Base-by-base conservation (phyloP, 768 basidiomycete species). In the Suillus subluteus region DNA sequence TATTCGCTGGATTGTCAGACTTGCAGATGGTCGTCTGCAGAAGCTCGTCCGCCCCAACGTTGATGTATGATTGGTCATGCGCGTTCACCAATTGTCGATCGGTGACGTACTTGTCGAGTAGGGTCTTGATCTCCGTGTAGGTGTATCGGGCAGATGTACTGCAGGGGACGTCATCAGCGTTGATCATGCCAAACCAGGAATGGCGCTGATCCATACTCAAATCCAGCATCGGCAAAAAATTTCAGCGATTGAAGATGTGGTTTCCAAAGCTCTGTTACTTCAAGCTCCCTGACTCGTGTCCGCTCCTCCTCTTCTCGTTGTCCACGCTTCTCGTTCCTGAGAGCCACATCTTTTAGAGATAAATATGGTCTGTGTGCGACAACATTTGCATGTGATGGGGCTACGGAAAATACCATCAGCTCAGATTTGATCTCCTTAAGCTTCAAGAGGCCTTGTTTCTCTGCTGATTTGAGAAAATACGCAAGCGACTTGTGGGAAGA, bases 401-500 rank as follows among this genome's bases (percentile, higher is more conserved):
- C 87, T 32, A 93, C 87, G 3, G 80, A 81, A 63, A 81, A 82
- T 12, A 88, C 76, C 30, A 89, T 73, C 30, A 91, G 87, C 26
- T 86, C 87, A 62, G 75, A 81, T 74, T 73, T 82, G 74, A 58
- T 76, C 26, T 90, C 83, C 73, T 97, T 98, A 30, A 91, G 80
- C 15, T 87, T 87, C 44, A 97, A 72, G 30, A 98, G 75, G 0
- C 84, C 84, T 9, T 88, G 86, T 74, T 96, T 96, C 67, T 94
- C 92, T 21, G 85, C 81, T 21, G 85, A 73, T 74, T 92, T 95
- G 71, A 98, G 82, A 80, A 97, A 96, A 1, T 89, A 83, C 2
- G 89, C 84, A 23, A 96, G 82, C 12, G 93, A 92, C 77, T 96
- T 98, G 80, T 89, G 86, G 2, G 84, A 84, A 1, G 93, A 95